A percentile compares a stretch with the other conserved stretches of the same genome.
Evolutionary conservation across 169 alveolate genomes (phyloP).

Genomic region (Plasmodium knowlesi): DNA sequence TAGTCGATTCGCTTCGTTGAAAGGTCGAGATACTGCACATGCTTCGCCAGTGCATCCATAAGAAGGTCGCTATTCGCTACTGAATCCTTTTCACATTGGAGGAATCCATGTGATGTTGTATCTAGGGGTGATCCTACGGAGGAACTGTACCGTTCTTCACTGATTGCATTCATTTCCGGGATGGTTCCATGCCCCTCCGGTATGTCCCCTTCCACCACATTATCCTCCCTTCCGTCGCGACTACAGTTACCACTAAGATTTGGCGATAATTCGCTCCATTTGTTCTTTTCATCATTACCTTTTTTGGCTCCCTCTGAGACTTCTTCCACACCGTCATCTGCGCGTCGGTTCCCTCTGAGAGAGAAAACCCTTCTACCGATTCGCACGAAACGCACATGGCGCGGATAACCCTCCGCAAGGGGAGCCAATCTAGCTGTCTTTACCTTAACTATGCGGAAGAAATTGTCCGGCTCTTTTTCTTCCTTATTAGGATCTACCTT

Average conservation of each 20-base stretch:
- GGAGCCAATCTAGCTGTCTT: not conserved
- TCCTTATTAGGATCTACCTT: not conserved
- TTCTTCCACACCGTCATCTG: not conserved
- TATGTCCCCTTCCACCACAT: not conserved
- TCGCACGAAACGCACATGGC: not conserved
- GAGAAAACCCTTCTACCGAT: not conserved
- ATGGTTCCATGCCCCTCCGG: not conserved
- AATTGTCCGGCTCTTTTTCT: not conserved
- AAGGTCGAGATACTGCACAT: constrained; percentile 28
- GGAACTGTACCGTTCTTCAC: not conserved
- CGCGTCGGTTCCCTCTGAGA: not conserved
- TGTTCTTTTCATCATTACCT: not conserved
- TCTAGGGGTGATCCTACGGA: not conserved
- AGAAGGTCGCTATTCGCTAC: not conserved
- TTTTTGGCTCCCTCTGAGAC: not conserved
- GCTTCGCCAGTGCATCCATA: not conserved
- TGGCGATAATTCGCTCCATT: not conserved
- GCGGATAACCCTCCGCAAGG: not conserved
- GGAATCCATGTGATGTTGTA: not conserved
- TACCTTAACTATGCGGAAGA: not conserved
- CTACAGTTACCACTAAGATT: not conserved
- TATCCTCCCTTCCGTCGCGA: not conserved
- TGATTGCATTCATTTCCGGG: not conserved
- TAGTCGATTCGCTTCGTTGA: constrained; percentile 4
- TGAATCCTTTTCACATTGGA: not conserved